Evolutionary conservation across 192 early-diverging fungal genomes (phyloP), one percentile per base, ranked within the genome.

Genomic region (Entomortierella parvispora): DNA sequence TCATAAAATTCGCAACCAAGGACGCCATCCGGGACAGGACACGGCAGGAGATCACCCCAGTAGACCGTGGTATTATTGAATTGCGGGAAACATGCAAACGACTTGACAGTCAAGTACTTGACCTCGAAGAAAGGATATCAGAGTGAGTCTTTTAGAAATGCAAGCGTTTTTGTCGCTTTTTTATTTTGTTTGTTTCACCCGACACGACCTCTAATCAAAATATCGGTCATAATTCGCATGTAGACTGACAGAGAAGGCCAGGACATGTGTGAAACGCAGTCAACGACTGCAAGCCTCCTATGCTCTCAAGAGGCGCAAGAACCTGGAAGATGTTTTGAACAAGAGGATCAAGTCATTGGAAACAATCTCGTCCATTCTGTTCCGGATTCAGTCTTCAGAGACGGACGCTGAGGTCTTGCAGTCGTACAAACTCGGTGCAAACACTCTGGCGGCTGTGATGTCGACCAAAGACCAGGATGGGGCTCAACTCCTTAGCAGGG

Each of bases 351-450:
- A 61, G 8, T 89, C 88, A 18, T 63, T 90, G 14, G 84, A 89
- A 29, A 86, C 87, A 0, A 81, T 92, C 28, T 87, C 88, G 22
- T 71, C 75, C 5, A 88, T 92, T 28, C 53, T 92, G 25, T 68
- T 86, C 29, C 87, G 86, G 53, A 90, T 92, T 43, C 85, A 90
- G 51, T 69, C 71, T 8, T 87, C 90, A 10, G 88, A 90, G 51
- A 84, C 83, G 10, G 88, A 92, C 64, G 46, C 83, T 0, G 88
- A 90, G 85, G 77, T 92, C 17, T 55, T 92, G 2, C 71, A 85
- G 9, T 88, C 88, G 0, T 92, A 88, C 68, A 70, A 83, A 40
- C 56, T 88, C 11, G 91, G 91, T 1, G 82, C 90, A 9, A 69
- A 81, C 57, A 69, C 91, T 26, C 59, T 92, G 11, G 71, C 84